phyloP scores from a whole-genome alignment of 192 early-diverging fungal species.

The Coemansia sp. region DNA sequence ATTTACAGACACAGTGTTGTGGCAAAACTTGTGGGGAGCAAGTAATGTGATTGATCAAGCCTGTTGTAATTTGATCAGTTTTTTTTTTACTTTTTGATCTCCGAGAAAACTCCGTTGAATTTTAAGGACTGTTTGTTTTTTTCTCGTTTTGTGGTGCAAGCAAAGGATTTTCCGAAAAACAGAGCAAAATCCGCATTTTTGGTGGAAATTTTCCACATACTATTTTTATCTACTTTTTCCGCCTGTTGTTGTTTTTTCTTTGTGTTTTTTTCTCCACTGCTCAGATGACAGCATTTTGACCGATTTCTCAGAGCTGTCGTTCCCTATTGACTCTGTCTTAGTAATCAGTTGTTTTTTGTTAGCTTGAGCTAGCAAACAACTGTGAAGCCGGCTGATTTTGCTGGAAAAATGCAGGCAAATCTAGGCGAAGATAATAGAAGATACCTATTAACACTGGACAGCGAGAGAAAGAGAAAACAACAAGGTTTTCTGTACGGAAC shows the following conservation, averaged over 20 bases:
- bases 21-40: not conserved
- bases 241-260: not conserved
- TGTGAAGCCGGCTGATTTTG: too few relatives aligned
- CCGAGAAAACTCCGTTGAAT: constrained; percentile 1
- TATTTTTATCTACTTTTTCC: not conserved
- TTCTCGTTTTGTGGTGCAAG: not conserved
- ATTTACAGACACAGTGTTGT: too few relatives aligned
- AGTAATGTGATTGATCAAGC: not conserved
- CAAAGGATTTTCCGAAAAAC: not conserved
- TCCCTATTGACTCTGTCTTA: too few relatives aligned
- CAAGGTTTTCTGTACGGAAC: too few relatives aligned
- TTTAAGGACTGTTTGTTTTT: not conserved
- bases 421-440: too few relatives aligned
- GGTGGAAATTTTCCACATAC: not conserved
- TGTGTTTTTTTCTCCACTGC: not conserved
- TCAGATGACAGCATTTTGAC: too few relatives aligned
- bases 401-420: too few relatives aligned
- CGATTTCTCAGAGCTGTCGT: too few relatives aligned
- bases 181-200: constrained; percentile 6
- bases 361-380: too few relatives aligned
- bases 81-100: not conserved
- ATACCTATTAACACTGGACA: too few relatives aligned
- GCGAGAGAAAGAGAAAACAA: too few relatives aligned
- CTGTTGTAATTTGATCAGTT: not conserved
- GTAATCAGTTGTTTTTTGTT: too few relatives aligned